Conservation (phyloP, 208 protist genomes). For the Naegleria fowleri region DNA sequence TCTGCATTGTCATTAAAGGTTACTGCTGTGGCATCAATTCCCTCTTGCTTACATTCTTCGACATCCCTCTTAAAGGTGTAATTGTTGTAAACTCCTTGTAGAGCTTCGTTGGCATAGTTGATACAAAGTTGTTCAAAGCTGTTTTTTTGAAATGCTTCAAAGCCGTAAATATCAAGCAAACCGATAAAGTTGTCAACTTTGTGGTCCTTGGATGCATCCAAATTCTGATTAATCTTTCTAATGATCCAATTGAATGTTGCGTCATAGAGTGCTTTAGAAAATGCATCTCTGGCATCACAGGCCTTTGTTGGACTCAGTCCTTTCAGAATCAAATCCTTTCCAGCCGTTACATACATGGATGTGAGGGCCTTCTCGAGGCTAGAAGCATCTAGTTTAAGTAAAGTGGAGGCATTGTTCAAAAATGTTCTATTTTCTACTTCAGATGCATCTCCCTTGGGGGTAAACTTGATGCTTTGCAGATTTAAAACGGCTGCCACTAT, state of each 20-base stretch:
- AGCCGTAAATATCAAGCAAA: slow-evolving; percentile 53
- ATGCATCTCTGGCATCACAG: not conserved
- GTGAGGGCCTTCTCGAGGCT: not conserved
- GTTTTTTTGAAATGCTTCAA: slow-evolving; percentile 48
- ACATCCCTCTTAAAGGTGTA: not conserved
- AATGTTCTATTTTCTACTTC: not conserved
- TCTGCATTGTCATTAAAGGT: not conserved
- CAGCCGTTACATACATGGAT: not conserved
- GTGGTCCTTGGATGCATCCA: not conserved
- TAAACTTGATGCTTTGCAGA: slow-evolving; percentile 23
- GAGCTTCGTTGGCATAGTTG: not conserved
- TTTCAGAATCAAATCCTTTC: not conserved
- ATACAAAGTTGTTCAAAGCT: slow-evolving; percentile 16
- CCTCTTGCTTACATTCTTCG: not conserved
- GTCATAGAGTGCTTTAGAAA: slow-evolving; percentile 42
- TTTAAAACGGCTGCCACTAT: slow-evolving; percentile 53
- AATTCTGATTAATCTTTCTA: slow-evolving; percentile 40
- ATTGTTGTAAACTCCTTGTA: not conserved
- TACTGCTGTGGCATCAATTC: not conserved
- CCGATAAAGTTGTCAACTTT: slow-evolving; percentile 26
- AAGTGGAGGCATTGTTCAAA: not conserved
- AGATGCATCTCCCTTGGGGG: not conserved
- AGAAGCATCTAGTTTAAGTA: not conserved
- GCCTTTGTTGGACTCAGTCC: not conserved
- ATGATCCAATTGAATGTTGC: slow-evolving; percentile 45